Evolutionary conservation across 75 land plant species (phyloP).

Genomic region (Ceratopteris richardii): DNA sequence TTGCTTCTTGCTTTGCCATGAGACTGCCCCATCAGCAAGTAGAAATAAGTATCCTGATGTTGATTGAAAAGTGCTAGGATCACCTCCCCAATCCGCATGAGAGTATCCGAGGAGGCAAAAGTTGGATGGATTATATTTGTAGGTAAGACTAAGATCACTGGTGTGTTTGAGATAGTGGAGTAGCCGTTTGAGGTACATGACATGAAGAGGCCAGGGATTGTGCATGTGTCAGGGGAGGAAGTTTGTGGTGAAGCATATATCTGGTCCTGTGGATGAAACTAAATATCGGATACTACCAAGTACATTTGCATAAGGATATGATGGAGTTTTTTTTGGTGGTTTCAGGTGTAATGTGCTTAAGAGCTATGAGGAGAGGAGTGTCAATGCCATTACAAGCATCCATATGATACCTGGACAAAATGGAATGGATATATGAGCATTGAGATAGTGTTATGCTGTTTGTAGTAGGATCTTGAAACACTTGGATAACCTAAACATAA

Average conservation of each 20-base stretch:
- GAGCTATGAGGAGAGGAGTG: not conserved
- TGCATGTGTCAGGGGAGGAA: not conserved
- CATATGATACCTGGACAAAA: constrained; percentile 1
- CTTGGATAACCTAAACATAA: not conserved
- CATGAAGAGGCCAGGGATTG: not conserved
- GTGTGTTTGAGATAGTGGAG: constrained; percentile 1
- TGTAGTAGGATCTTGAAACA: not conserved
- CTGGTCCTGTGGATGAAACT: not conserved
- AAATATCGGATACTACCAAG: constrained; percentile 3
- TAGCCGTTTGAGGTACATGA: not conserved
- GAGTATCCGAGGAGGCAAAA: not conserved
- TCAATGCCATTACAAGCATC: not conserved
- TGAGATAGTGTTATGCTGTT: too few relatives aligned
- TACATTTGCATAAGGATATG: not conserved
- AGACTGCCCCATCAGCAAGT: not conserved
- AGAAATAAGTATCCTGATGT: constrained; percentile 8
- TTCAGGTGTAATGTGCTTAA: not conserved
- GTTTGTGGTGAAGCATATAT: not conserved
- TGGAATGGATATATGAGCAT: not conserved
- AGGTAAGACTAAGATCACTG: not conserved
- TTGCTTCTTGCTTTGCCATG: constrained; percentile 10
- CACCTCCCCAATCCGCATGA: constrained; percentile 10
- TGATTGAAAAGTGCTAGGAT: not conserved
- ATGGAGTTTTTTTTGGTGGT: not conserved
- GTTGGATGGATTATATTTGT: not conserved